Evolutionary conservation across 2,329 filamentous ascomycete genomes (phyloP).

Genomic region (Cytospora mali): DNA sequence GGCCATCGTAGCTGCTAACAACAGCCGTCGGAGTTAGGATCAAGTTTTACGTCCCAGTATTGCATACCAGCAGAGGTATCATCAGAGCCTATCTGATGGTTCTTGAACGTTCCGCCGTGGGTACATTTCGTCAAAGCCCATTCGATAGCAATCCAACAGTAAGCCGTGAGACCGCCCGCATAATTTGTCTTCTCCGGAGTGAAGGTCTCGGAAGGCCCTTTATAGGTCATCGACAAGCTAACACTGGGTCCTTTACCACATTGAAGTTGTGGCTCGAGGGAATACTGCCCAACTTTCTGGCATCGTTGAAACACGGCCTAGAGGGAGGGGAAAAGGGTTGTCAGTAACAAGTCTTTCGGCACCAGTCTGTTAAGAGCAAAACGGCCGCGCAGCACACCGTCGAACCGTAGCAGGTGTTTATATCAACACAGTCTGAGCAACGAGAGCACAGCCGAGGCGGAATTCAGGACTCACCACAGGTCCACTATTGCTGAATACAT

Average conservation of each 20-base stretch:
- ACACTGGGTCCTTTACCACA: conserved; percentile 7
- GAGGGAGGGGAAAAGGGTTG: neutral
- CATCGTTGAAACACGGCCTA: neutral
- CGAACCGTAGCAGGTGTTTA: too few relatives aligned
- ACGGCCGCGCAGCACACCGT: too few relatives aligned
- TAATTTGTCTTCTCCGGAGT: neutral
- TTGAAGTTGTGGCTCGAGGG: neutral
- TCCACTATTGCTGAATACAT: neutral
- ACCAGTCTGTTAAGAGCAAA: too few relatives aligned
- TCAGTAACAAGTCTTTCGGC: too few relatives aligned
- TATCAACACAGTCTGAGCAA: too few relatives aligned
- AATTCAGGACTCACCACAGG: neutral
- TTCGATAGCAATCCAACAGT: conserved; percentile 14
- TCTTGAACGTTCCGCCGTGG: conserved; percentile 1
- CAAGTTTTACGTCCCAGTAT: conserved; percentile 19
- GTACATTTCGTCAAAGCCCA: neutral
- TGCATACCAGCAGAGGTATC: neutral
- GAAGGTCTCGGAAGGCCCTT: conserved; percentile 1
- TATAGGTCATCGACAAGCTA: conserved; percentile 11
- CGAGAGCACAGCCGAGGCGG: neutral
- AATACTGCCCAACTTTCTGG: too few relatives aligned
- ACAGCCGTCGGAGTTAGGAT: conserved; percentile 9
- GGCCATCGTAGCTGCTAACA: neutral
- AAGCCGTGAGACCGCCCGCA: neutral
- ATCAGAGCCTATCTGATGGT: conserved; percentile 4